Percentiles rank a stretch among this genome's conserved stretches.
Conservation (phyloP, 2,329 filamentous ascomycete species). For the Neofusicoccum kwambonambiense region DNA sequence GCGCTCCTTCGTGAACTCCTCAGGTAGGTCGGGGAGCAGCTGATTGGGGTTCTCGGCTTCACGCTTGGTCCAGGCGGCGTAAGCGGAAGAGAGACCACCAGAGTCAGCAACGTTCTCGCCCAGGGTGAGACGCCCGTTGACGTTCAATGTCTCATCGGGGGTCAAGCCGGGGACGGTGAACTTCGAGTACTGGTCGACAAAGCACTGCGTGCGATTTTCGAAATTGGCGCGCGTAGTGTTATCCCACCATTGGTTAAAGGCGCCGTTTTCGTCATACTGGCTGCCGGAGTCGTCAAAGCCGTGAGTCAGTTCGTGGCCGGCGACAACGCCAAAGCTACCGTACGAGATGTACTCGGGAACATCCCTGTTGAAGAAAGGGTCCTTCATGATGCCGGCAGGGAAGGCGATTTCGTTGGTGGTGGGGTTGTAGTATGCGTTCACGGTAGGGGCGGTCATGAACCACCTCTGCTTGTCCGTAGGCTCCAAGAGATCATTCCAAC, state of each 20-base stretch:
- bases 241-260: slow-evolving; percentile 67
- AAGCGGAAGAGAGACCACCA: slow-evolving; percentile 63
- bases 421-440: slow-evolving; percentile 65
- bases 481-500: slow-evolving; percentile 60
- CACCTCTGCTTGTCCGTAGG: slow-evolving; percentile 62
- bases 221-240: slow-evolving; percentile 59
- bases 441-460: slow-evolving; percentile 58
- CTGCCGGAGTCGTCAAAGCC: slow-evolving; percentile 67
- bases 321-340: slow-evolving; percentile 56
- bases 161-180: slow-evolving; percentile 56
- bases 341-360: slow-evolving; percentile 66
- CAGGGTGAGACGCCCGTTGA: slow-evolving; percentile 63
- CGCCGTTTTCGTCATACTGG: slow-evolving; percentile 64
- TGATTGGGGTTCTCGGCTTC: slow-evolving; percentile 51
- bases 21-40: slow-evolving; percentile 16
- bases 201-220: slow-evolving; percentile 60
- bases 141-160: slow-evolving; percentile 57
- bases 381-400: slow-evolving; percentile 68
- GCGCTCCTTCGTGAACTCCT: slow-evolving; percentile 62
- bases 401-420: slow-evolving; percentile 68
- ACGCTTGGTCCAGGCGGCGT: slow-evolving; percentile 63
- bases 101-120: slow-evolving; percentile 73
- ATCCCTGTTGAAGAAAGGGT: slow-evolving; percentile 62
- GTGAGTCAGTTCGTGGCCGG: slow-evolving; percentile 67
- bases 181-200: slow-evolving; percentile 65